These are phyloP conservation scores for Eucalyptus regnans DNA, from an alignment of 345 rosid genomes.

Conservation along the genomic window DNA sequence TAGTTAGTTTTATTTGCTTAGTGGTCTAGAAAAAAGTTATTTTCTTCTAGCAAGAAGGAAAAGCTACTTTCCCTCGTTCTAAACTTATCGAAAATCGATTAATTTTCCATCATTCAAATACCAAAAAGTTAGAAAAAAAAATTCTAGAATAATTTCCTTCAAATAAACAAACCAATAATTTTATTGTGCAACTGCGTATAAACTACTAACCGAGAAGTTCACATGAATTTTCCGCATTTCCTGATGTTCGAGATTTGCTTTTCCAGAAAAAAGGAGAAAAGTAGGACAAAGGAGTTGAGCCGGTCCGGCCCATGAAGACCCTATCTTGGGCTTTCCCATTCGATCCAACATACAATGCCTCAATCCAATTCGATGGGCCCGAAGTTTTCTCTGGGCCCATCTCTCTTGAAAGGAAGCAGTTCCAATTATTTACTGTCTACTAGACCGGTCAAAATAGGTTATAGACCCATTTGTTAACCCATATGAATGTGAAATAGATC, in stretches of 20 bases:
- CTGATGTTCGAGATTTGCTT: neutral
- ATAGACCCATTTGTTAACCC: too few species aligned
- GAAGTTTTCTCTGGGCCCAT: neutral
- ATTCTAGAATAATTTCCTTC: rapidly evolving
- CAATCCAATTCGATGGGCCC: neutral
- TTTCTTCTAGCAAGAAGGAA: neutral
- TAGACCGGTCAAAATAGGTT: too few species aligned
- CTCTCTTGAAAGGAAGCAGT: neutral
- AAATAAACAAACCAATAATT: neutral
- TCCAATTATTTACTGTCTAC: neutral
- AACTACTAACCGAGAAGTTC: neutral
- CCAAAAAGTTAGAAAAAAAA: neutral
- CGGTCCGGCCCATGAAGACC: neutral
- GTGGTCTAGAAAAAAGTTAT: neutral
- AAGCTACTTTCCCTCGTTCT: rapidly evolving
- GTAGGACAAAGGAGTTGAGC: neutral
- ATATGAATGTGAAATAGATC: too few species aligned
- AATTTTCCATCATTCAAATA: neutral
- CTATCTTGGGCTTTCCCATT: neutral
- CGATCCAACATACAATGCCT: neutral
- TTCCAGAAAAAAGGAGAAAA: neutral
- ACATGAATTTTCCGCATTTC: neutral
- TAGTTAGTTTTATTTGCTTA: neutral
- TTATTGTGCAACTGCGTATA: neutral
- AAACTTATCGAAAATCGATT: neutral